Conservation (phyloP, 1,139 yeast species). For the Yamadazyma atmosphaerica region DNA sequence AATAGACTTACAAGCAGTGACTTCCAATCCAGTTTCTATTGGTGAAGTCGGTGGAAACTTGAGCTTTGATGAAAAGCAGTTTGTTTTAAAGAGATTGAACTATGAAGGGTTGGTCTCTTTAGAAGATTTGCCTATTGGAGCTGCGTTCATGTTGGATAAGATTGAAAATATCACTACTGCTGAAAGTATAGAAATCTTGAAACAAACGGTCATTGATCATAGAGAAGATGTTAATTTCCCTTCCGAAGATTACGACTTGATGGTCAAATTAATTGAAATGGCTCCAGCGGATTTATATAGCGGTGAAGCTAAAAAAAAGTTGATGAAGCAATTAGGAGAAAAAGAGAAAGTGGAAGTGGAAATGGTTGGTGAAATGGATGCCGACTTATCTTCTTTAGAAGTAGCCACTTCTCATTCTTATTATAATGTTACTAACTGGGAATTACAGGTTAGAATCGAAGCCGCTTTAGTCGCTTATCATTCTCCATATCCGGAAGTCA, state of each 20-base stretch:
- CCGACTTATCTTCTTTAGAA: slow-evolving; percentile 6
- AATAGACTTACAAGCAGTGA: slow-evolving; percentile 18
- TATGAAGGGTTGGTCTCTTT: slow-evolving; percentile 26
- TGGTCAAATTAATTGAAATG: slow-evolving; percentile 30
- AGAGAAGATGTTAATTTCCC: slow-evolving; percentile 27
- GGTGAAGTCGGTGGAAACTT: slow-evolving; percentile 27
- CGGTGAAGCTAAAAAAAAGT: background rate
- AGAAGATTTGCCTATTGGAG: slow-evolving; percentile 28
- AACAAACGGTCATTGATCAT: slow-evolving; percentile 19
- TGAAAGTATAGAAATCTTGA: slow-evolving; percentile 24
- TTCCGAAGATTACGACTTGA: slow-evolving; percentile 15
- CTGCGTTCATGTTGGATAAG: slow-evolving; percentile 31
- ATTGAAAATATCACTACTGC: slow-evolving; percentile 20
- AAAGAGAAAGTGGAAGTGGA: slow-evolving; percentile 2
- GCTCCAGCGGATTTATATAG: slow-evolving; percentile 5
- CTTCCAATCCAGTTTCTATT: slow-evolving; percentile 16
- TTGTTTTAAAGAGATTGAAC: slow-evolving; percentile 28
- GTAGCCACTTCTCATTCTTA: slow-evolving; percentile 3
- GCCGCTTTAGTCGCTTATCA: slow-evolving; percentile 51
- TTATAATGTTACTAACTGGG: slow-evolving; percentile 20
- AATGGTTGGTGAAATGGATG: slow-evolving; percentile 2
- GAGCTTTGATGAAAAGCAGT: slow-evolving; percentile 26
- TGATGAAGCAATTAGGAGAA: background rate
- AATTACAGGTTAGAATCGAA: slow-evolving; percentile 32
- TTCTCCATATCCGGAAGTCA: slow-evolving; percentile 66